These are phyloP conservation scores for Alloascoidea hylecoeti DNA, from an alignment of 805 yeast genomes.

Conservation along the genomic window DNA sequence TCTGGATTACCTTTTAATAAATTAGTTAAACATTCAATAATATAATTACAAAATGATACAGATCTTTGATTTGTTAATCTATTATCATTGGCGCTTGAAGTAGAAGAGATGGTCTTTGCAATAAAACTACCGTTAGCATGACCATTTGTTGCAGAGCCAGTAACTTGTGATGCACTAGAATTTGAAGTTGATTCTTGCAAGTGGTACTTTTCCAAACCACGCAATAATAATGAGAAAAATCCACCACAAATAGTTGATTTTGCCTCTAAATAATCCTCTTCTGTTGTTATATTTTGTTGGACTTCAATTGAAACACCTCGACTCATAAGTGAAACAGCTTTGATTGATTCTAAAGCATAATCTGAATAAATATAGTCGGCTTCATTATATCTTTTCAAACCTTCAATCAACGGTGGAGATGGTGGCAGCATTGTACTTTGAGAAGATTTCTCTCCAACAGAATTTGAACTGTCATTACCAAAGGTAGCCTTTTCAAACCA, in stretches of 20 bases:
- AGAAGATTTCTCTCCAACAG: conserved; percentile 23
- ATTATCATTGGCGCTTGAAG: conserved; percentile 46
- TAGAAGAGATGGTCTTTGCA: conserved; percentile 7
- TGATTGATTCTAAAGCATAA: conserved; percentile 8
- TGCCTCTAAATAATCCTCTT: not conserved
- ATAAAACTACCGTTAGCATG: conserved; percentile 24
- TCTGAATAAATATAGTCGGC: conserved; percentile 9
- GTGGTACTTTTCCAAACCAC: not conserved
- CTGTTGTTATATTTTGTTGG: conserved; percentile 17
- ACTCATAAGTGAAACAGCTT: conserved; percentile 6
- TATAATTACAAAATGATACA: conserved; percentile 30
- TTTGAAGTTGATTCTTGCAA: conserved; percentile 21
- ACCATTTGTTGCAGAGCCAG: conserved; percentile 30
- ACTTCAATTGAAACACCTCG: not conserved
- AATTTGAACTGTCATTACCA: conserved; percentile 5
- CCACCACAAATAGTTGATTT: not conserved
- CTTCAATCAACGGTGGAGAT: conserved; percentile 48
- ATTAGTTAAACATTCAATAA: conserved; percentile 52
- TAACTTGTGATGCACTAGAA: conserved; percentile 65
- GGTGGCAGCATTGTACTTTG: conserved; percentile 32
- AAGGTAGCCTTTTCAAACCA: conserved; percentile 1
- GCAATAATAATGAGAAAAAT: not conserved
- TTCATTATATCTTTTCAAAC: conserved; percentile 26
- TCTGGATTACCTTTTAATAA: conserved; percentile 61
- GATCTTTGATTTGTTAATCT: conserved; percentile 37